phyloP scores from a whole-genome alignment of 2,329 filamentous ascomycete genomes.

The Parafenestella ontariensis region DNA sequence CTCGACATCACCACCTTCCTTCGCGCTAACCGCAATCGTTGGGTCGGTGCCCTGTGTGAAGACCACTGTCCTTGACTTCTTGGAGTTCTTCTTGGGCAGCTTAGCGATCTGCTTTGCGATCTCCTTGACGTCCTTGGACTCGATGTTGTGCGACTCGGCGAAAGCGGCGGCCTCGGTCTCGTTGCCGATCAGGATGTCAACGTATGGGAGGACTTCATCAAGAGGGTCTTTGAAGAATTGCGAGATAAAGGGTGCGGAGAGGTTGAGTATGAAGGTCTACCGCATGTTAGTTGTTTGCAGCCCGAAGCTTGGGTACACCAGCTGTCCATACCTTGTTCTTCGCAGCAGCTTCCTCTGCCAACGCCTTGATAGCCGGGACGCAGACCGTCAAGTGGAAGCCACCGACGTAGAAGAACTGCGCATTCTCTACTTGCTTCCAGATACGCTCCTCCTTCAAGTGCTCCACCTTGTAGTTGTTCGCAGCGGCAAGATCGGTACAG shows the following conservation, averaged over 20 bases:
- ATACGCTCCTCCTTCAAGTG: conserved; percentile 91
- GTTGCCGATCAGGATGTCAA: conserved; percentile 96
- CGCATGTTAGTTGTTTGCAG: conserved; percentile 4
- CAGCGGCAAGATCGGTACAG: conserved; percentile 93
- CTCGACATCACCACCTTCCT: conserved; percentile 68
- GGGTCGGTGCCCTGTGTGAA: conserved; percentile 94
- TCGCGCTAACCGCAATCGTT: conserved; percentile 79
- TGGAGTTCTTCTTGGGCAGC: conserved; percentile 88
- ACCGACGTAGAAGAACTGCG: conserved; percentile 89
- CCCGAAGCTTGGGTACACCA: conserved; percentile 15
- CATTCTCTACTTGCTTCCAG: conserved; percentile 89
- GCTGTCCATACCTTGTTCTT: conserved; percentile 75
- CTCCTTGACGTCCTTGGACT: conserved; percentile 77
- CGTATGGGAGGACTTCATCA: conserved; percentile 85
- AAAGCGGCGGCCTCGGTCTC: conserved; percentile 93
- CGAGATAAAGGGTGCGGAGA: conserved; percentile 93
- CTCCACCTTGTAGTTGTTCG: conserved; percentile 95
- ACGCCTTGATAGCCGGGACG: conserved; percentile 85
- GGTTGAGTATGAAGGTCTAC: conserved; percentile 80
- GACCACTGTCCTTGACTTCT: conserved; percentile 84
- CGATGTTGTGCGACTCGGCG: conserved; percentile 79
- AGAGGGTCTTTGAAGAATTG: conserved; percentile 98
- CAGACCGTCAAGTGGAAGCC: conserved; percentile 98
- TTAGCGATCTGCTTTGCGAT: conserved; percentile 86
- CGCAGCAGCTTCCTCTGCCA: conserved; percentile 86